Evolutionary conservation across 441 rosid species (phyloP), one percentile per base, ranked within the genome.

Genomic region (Breynia disticha): DNA sequence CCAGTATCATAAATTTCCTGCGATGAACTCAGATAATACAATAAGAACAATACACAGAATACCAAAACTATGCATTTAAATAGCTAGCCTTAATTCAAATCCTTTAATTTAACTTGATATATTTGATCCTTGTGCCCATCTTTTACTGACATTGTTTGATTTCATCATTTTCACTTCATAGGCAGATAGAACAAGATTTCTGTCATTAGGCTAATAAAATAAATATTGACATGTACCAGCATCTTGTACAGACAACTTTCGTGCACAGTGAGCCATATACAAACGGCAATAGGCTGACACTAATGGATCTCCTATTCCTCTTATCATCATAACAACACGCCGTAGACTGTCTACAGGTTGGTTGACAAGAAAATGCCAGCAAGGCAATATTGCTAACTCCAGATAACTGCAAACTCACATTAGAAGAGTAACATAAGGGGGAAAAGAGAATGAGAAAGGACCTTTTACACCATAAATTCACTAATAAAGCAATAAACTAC

Each of bases 291-390:
- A 91, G 24, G 84, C 55, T 71, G 88, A 85, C 62, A 89, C 84
- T 65, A 91, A 59, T 44, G 96, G 94, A 86, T 87, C 88, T 60
- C 84, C 94, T 64, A 91, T 35, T 52, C 96, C 98, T 71, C 96
- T 82, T 56, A 70, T 75, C 98, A 85, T 87, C 80, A 68, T 77
- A 57, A 83, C 79, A 62, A 91, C 62, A 52, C 90, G 87, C 58
- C 75, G 79, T 59, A 85, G 68, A 75, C 71, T 68, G 47, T 82
- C 80, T 17, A 46, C 18, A 44, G 89, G 90, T 52, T 59, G 77
- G 61, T 80, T 72, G 37, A 63, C 39, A 71, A 91, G 82, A 71
- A 85, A 91, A 47, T 78, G 79, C 90, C 95, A 85, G 61, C 96
- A 91, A 59, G 90, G 98, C 67, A 87, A 76, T 48, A 91, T 70